Conservation (phyloP, 2,329 filamentous ascomycete genomes). For the Lachnellula subtilissima region DNA sequence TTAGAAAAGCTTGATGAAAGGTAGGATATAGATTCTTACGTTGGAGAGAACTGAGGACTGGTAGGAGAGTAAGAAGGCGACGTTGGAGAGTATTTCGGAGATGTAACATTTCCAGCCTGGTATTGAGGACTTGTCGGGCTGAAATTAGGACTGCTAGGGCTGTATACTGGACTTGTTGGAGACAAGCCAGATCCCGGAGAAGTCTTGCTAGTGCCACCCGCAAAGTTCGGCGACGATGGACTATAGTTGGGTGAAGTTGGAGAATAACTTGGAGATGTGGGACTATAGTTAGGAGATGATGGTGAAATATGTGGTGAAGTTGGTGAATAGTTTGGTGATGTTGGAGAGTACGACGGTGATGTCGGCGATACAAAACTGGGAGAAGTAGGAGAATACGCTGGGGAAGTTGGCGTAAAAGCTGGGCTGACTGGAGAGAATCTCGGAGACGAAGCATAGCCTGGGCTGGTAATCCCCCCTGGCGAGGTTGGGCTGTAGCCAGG, state of each 20-base stretch:
- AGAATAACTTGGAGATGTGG: constrained; percentile 40
- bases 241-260: constrained; percentile 29
- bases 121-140: constrained; percentile 29
- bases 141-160: constrained; percentile 29
- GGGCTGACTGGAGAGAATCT: constrained; percentile 56
- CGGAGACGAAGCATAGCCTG: constrained; percentile 44
- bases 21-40: constrained; percentile 11
- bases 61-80: constrained; percentile 25
- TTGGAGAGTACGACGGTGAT: constrained; percentile 75
- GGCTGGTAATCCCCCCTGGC: constrained; percentile 51
- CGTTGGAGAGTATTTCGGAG: constrained; percentile 36
- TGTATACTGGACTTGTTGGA: constrained; percentile 30
- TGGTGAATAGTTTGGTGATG: constrained; percentile 67
- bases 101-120: constrained; percentile 25
- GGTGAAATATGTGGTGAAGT: constrained; percentile 50
- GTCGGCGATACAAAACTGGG: constrained; percentile 46
- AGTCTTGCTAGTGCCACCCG: constrained; percentile 16
- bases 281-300: constrained; percentile 36
- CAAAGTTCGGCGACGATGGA: constrained; percentile 28
- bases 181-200: constrained; percentile 28
- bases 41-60: constrained; percentile 29
- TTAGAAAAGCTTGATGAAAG: constrained; percentile 4
- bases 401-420: constrained; percentile 32
- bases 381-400: constrained; percentile 32
- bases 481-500: constrained; percentile 44